Percentiles rank a stretch among this genome's conserved stretches.
Conservation (phyloP, 192 early-diverging fungal genomes). For the Backusella tarrabulga region DNA sequence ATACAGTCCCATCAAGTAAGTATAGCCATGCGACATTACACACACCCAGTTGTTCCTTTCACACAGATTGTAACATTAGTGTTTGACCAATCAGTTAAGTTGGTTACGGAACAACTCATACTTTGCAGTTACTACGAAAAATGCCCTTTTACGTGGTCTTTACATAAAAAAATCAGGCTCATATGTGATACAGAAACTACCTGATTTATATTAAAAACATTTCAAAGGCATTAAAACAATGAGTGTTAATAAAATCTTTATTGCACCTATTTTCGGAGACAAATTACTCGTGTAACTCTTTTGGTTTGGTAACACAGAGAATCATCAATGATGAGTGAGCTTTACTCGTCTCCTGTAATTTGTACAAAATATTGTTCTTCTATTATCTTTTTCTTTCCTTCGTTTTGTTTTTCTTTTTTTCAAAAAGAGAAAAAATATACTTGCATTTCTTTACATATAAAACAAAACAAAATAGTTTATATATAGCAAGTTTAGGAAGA, state of each 20-base stretch:
- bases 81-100: not conserved
- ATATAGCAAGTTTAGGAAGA: not conserved
- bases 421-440: not conserved
- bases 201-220: not conserved
- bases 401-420: not conserved
- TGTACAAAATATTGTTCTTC: not conserved
- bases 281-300: not conserved
- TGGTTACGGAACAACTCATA: not conserved
- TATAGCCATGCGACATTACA: not conserved
- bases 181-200: not conserved
- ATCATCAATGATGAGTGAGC: not conserved
- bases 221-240: not conserved
- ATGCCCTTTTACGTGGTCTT: too few relatives aligned
- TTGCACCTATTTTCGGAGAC: not conserved
- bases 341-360: not conserved
- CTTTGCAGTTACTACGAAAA: not conserved
- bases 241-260: not conserved
- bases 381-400: not conserved
- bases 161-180: too few relatives aligned
- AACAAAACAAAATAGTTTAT: not conserved
- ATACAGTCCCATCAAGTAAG: too few relatives aligned
- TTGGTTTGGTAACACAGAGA: not conserved
- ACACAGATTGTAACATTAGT: conserved; percentile 1
- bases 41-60: not conserved
- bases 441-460: not conserved